Evolutionary conservation across 805 yeast genomes (phyloP).

Genomic region (Saturnispora quitensis): DNA sequence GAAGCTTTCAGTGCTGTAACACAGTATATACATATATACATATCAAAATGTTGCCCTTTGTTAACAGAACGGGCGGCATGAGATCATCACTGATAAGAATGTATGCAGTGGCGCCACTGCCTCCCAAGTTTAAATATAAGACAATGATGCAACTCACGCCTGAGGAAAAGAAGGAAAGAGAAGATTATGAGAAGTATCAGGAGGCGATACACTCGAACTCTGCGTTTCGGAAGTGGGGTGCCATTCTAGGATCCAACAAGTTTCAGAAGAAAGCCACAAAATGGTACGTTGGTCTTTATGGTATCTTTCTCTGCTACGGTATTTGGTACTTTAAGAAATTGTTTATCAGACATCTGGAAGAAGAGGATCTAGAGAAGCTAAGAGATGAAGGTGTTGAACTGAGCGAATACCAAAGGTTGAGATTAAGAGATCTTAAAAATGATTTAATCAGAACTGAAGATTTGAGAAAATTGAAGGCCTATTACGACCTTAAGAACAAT

Average conservation of each 20-base stretch:
- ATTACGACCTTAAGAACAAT: conserved; percentile 38
- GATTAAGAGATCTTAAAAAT: conserved; percentile 48
- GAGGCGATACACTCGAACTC: conserved; percentile 29
- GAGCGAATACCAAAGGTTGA: conserved; percentile 55
- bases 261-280: conserved; percentile 58
- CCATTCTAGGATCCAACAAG: conserved; percentile 41
- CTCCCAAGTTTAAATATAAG: conserved; percentile 24
- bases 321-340: conserved; percentile 58
- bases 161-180: conserved; percentile 23
- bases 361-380: conserved; percentile 27
- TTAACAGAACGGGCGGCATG: not conserved
- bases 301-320: conserved; percentile 47
- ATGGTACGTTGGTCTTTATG: conserved; percentile 53
- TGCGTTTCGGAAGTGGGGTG: conserved; percentile 39
- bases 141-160: conserved; percentile 22
- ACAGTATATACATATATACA: no score
- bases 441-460: conserved; percentile 60
- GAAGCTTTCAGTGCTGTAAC: not conserved
- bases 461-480: conserved; percentile 47
- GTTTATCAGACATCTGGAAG: conserved; percentile 55
- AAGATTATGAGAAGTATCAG: conserved; percentile 21
- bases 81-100: not conserved
- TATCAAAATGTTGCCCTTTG: not conserved
- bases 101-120: conserved; percentile 9
- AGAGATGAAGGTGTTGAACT: conserved; percentile 30